phyloP scores from a whole-genome alignment of 352 stramenopile species.

The Pilasporangium apinafurcum region DNA sequence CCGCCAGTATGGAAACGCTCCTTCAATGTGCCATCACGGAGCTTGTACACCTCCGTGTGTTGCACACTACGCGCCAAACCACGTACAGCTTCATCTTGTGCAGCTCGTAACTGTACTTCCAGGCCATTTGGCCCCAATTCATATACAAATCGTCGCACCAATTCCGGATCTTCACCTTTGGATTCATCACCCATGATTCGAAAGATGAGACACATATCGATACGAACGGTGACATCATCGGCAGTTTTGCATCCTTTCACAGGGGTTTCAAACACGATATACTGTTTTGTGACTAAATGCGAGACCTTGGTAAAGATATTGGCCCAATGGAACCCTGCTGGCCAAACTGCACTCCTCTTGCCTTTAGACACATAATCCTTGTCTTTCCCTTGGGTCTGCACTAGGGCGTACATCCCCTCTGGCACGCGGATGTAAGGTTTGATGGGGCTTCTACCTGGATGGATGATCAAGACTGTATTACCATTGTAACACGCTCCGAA shows the following conservation, averaged over 20 bases:
- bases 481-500: constrained; percentile 79
- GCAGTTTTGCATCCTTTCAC: constrained; percentile 89
- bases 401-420: constrained; percentile 84
- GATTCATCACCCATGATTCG: constrained; percentile 84
- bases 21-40: constrained; percentile 68
- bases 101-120: constrained; percentile 76
- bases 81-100: constrained; percentile 78
- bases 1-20: constrained; percentile 54
- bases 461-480: constrained; percentile 79
- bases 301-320: constrained; percentile 77
- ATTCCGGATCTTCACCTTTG: constrained; percentile 72
- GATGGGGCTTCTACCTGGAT: constrained; percentile 44
- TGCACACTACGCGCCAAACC: constrained; percentile 76
- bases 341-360: constrained; percentile 52
- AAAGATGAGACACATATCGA: constrained; percentile 84
- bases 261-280: constrained; percentile 82
- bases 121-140: constrained; percentile 80
- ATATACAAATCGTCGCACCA: constrained; percentile 90
- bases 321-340: constrained; percentile 68
- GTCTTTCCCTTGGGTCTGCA: constrained; percentile 81
- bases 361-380: constrained; percentile 49
- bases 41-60: constrained; percentile 86
- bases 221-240: constrained; percentile 83
- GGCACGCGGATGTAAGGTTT: constrained; percentile 84
- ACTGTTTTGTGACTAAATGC: constrained; percentile 87